These are phyloP conservation scores for Coffea humblotiana DNA, from an alignment of 305 asterid species.

Conservation along the genomic window DNA sequence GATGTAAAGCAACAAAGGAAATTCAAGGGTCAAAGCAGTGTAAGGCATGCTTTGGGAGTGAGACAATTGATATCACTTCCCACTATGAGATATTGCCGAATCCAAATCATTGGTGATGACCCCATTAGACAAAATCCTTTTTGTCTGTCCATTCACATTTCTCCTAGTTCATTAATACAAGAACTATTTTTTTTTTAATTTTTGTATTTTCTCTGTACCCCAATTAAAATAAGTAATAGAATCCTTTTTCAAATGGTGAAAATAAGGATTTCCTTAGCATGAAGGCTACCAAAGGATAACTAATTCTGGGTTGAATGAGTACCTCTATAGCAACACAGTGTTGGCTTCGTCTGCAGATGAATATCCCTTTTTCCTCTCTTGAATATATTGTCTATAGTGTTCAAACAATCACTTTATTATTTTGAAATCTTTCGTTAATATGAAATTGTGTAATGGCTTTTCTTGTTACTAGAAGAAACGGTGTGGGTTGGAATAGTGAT, in stretches of 20 bases:
- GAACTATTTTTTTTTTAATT: background rate
- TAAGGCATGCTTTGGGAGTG: constrained; percentile 46
- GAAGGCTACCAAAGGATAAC: no score
- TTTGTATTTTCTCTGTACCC: background rate
- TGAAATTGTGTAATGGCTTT: no score
- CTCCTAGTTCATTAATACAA: background rate
- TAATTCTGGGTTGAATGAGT: no score
- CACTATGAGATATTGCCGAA: constrained; percentile 28
- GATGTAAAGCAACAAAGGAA: constrained; percentile 18
- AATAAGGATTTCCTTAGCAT: no score
- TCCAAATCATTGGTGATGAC: constrained; percentile 48
- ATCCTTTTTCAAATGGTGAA: background rate
- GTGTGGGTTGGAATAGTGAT: no score
- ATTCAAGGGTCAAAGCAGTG: constrained; percentile 7
- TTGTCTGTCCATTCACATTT: background rate
- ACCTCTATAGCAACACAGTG: no score
- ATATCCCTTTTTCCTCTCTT: no score
- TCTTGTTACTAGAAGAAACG: no score
- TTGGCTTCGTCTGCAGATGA: no score
- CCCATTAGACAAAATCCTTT: constrained; percentile 21
- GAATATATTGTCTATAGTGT: no score
- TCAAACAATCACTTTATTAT: no score
- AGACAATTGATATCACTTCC: constrained; percentile 39
- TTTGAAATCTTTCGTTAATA: no score
- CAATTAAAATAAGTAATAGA: background rate